Evolutionary conservation across 805 yeast species (phyloP), one percentile per base, ranked within the genome.

Genomic region (Wickerhamomyces tratensis): DNA sequence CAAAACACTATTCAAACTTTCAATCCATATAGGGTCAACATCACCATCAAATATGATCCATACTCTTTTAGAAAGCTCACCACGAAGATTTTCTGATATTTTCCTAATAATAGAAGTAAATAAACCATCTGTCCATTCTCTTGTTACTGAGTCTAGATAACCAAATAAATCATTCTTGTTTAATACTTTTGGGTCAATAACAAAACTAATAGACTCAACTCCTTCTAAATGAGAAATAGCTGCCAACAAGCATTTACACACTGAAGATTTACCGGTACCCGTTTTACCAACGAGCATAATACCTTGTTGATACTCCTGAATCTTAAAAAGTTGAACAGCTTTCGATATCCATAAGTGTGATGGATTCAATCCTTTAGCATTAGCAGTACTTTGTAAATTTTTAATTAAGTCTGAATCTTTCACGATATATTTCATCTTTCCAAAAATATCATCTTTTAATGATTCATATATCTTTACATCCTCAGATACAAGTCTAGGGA

Each of bases 41-140:
- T 87, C 96, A 35, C 97, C 94, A 61, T 91, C 97, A 55, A 91
- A 84, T 0, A 89, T 71, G 45, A 91, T 71, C 93, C 95, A 88
- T 13, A 79, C 69, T 4, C 69, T 59, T 45, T 72, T 77, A 2
- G 63, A 48, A 8, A 57, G 50, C 46, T 83, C 89, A 1, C 86
- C 87, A 37, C 83, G 64, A 13, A 73, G 49, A 46, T 79, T 79
- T 4, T 69, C 72, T 27, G 56, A 57, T 1, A 82, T 70, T 41
- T 65, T 68, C 47, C 98, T 65, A 37, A 91, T 52, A 7, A 82
- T 69, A 9, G 75, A 59, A 0, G 95, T 85, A 41, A 89, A 71
- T 9, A 89, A 54, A 6, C 98, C 98, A 61, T 91, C 98, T 1
- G 73, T 74, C 97, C 97, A 91, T 41, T 91, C 97, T 30, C 95